Conservation (phyloP, 2,329 filamentous ascomycete genomes). For the Cordyceps cicadae region DNA sequence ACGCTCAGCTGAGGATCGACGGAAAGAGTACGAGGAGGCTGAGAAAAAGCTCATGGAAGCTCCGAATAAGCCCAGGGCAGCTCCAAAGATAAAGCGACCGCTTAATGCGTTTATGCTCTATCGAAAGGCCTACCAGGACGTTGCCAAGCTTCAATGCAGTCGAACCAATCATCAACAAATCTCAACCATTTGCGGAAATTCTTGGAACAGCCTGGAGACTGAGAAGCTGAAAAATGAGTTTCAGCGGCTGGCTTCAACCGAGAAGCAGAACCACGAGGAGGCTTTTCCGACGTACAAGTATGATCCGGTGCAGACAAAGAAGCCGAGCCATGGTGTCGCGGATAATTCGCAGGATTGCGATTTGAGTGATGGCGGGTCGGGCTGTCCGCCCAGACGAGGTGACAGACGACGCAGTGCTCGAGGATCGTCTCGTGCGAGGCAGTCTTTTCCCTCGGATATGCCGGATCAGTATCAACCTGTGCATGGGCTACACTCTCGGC, state of each 20-base stretch:
- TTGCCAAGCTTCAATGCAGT: constrained; percentile 70
- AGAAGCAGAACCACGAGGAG: constrained; percentile 73
- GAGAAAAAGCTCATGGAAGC: constrained; percentile 35
- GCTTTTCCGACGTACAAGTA: constrained; percentile 94
- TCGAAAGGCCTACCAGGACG: constrained; percentile 81
- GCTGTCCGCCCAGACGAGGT: neutral
- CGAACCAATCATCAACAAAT: constrained; percentile 93
- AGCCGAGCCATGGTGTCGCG: constrained; percentile 48
- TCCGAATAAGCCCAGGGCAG: constrained; percentile 12
- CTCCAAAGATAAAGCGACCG: constrained; percentile 76
- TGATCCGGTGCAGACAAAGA: constrained; percentile 43
- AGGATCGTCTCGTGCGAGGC: constrained; percentile 2
- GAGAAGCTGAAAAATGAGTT: constrained; percentile 65
- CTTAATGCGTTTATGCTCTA: constrained; percentile 99
- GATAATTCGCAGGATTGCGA: constrained; percentile 30
- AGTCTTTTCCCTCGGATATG: neutral
- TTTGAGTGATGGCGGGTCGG: constrained; percentile 27
- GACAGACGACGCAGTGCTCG: neutral
- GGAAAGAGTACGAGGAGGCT: constrained; percentile 39
- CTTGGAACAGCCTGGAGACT: constrained; percentile 71
- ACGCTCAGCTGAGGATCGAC: constrained; percentile 57
- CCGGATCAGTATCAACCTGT: neutral
- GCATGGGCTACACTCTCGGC: neutral
- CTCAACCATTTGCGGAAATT: constrained; percentile 75
- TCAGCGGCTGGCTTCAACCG: constrained; percentile 68